Evolutionary conservation across 257 asterid species (phyloP).

Genomic region (Anisodus acutangulus): DNA sequence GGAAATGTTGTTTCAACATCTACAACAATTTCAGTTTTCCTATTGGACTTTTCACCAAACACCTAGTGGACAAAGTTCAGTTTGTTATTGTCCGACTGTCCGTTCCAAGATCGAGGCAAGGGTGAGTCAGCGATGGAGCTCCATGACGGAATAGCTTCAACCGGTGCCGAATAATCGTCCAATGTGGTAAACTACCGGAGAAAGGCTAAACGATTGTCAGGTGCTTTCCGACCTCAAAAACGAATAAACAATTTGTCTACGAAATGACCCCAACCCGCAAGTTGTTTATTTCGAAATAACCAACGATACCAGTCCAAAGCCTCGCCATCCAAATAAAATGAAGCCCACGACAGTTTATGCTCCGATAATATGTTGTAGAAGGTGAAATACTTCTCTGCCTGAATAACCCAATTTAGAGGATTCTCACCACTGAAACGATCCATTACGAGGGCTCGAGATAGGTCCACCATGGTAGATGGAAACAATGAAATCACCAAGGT

Average conservation of each 20-base stretch:
- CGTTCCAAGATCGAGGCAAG: not conserved
- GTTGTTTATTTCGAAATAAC: no score
- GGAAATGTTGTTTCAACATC: no score
- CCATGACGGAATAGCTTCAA: not conserved
- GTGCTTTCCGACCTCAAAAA: not conserved
- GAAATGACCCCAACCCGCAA: no score
- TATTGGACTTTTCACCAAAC: not conserved
- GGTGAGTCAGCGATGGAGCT: not conserved
- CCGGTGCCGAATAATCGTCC: not conserved
- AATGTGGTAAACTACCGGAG: not conserved
- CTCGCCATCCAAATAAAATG: not conserved
- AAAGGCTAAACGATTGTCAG: not conserved
- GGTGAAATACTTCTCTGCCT: no score
- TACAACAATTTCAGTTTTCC: not conserved
- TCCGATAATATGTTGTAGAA: no score
- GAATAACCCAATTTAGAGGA: no score
- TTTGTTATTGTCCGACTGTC: not conserved
- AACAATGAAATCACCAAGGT: not conserved
- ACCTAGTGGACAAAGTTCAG: not conserved
- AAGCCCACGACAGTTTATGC: not conserved
- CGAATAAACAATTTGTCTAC: no score
- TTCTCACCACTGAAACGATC: not conserved
- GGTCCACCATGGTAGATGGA: not conserved
- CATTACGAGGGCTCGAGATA: not conserved
- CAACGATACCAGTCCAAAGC: no score